Evolutionary conservation across 176 grass and related monocot genomes (phyloP).

Genomic region (Tillandsia leiboldiana): DNA sequence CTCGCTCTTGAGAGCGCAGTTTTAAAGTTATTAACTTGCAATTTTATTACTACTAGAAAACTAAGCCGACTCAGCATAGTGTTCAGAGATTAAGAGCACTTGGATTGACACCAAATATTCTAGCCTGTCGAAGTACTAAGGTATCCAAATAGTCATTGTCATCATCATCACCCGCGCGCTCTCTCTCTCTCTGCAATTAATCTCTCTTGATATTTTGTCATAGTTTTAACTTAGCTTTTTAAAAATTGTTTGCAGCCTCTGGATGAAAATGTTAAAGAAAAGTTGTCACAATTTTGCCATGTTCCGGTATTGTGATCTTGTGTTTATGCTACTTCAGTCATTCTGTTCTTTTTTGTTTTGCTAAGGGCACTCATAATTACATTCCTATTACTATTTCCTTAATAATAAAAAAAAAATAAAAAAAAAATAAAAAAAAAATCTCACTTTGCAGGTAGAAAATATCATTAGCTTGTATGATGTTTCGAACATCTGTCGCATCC

Average conservation of each 20-base stretch:
- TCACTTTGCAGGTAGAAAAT: constrained; percentile 22
- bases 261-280: constrained; percentile 35
- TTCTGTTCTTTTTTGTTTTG: background rate
- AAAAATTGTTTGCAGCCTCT: constrained; percentile 22
- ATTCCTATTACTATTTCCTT: background rate
- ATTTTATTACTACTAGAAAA: constrained; percentile 28
- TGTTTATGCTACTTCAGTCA: constrained; percentile 2
- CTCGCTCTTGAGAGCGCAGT: background rate
- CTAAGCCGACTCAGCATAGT: constrained; percentile 53
- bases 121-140: constrained; percentile 41
- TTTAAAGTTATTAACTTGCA: background rate
- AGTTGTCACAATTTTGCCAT: constrained; percentile 41
- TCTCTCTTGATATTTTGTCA: background rate
- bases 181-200: background rate
- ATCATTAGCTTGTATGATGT: constrained; percentile 45
- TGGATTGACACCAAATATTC: constrained; percentile 36
- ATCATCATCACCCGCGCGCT: background rate
- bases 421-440: constrained; percentile 5
- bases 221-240: constrained; percentile 8
- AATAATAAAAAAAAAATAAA: background rate
- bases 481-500: constrained; percentile 40
- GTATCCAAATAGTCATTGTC: constrained; percentile 6
- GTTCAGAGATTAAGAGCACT: constrained; percentile 36
- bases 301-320: constrained; percentile 23
- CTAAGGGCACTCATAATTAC: background rate